These are phyloP conservation scores for Mallotus japonicus DNA, from an alignment of 441 rosid species.

Conservation along the genomic window DNA sequence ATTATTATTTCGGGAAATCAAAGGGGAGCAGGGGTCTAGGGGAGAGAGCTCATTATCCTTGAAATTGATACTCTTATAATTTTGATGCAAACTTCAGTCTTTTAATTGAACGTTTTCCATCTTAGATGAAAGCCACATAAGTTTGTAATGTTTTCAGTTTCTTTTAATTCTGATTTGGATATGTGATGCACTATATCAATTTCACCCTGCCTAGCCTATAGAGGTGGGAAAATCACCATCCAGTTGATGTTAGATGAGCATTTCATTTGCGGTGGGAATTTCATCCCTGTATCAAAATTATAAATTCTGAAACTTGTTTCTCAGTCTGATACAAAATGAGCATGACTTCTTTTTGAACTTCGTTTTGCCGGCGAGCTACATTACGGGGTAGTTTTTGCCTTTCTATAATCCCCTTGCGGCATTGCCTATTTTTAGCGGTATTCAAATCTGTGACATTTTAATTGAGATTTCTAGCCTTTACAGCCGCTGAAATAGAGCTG, in stretches of 20 bases:
- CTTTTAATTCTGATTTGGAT: background rate
- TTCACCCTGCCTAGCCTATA: background rate
- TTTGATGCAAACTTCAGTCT: background rate
- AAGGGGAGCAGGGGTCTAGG: slow-evolving; percentile 24
- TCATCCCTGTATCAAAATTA: too few species aligned
- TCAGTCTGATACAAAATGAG: too few species aligned
- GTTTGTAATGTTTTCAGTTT: background rate
- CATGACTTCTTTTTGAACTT: too few species aligned
- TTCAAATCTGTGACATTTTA: too few species aligned
- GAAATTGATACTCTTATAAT: background rate
- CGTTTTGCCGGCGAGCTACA: too few species aligned
- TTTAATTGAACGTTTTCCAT: background rate
- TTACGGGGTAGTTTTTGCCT: too few species aligned
- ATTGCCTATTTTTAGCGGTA: too few species aligned
- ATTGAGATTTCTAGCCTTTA: too few species aligned
- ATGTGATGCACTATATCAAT: background rate
- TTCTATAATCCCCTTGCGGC: too few species aligned
- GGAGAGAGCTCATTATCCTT: background rate
- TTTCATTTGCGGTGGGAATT: too few species aligned
- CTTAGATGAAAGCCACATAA: background rate
- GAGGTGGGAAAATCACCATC: background rate
- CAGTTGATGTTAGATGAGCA: background rate
- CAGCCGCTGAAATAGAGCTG: too few species aligned
- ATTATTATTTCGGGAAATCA: background rate
- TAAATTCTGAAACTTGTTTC: too few species aligned